Evolutionary conservation across 139 green algal genomes (phyloP).

Genomic region (Limnomonas spitsbergensis): DNA sequence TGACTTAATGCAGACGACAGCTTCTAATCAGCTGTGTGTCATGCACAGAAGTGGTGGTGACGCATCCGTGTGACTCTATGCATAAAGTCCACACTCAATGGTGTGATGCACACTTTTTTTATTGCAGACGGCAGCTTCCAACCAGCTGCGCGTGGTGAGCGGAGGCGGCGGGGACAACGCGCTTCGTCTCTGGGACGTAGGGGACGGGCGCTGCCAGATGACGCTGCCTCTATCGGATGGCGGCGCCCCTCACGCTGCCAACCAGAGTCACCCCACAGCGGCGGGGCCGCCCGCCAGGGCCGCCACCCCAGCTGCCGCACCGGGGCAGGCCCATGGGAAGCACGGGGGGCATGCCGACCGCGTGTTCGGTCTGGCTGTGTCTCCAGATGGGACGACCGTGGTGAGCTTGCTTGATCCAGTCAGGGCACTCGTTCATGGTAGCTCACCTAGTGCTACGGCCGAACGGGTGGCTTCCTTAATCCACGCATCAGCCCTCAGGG

Average conservation of each 20-base stretch:
- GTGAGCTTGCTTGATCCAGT: too few relatives aligned
- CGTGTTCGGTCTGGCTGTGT: not conserved
- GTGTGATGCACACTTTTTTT: too few relatives aligned
- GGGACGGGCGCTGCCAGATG: not conserved
- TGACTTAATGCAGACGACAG: not conserved
- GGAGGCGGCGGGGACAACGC: not conserved
- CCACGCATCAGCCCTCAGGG: too few relatives aligned
- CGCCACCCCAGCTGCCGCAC: not conserved
- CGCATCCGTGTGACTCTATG: too few relatives aligned
- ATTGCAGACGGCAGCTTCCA: not conserved
- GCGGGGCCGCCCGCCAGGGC: too few relatives aligned
- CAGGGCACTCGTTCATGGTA: too few relatives aligned
- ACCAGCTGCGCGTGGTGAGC: not conserved
- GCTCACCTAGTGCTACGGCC: too few relatives aligned
- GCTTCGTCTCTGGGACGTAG: not conserved
- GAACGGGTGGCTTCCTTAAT: too few relatives aligned
- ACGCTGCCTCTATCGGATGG: too few relatives aligned
- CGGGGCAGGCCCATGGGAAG: not conserved
- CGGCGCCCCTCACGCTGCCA: not conserved
- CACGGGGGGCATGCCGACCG: not conserved
- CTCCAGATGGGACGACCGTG: not conserved
- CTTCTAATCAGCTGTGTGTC: too few relatives aligned
- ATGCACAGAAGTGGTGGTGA: too few relatives aligned
- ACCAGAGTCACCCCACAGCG: not conserved
- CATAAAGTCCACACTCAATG: too few relatives aligned